Evolutionary conservation across 1,284 basidiomycete species (phyloP).

Genomic region (Trichosporon faecale): DNA sequence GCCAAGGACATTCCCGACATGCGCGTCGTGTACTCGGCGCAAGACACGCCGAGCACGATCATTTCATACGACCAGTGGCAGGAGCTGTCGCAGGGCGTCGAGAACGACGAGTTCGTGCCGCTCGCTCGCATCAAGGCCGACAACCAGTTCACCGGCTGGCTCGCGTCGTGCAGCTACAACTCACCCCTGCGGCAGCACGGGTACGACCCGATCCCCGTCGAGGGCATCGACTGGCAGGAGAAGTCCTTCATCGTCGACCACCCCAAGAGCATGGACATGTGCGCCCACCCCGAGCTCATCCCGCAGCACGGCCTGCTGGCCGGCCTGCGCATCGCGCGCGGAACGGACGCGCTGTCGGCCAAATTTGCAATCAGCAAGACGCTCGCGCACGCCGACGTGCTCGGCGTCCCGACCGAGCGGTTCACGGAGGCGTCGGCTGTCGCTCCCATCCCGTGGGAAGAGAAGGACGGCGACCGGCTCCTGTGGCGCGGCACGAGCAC

Average conservation of each 20-base stretch:
- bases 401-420: constrained; percentile 50
- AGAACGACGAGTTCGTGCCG: constrained; percentile 45
- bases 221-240: constrained; percentile 37
- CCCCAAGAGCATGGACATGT: constrained; percentile 38
- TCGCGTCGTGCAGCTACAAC: not conserved
- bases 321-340: constrained; percentile 16
- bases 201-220: not conserved
- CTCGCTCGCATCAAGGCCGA: not conserved
- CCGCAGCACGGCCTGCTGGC: constrained; percentile 40
- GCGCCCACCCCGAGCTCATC: constrained; percentile 40
- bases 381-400: constrained; percentile 42
- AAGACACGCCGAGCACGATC: constrained; percentile 55
- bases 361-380: constrained; percentile 49
- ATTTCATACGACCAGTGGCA: constrained; percentile 54
- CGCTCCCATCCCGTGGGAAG: constrained; percentile 35
- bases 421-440: constrained; percentile 23
- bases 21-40: constrained; percentile 40
- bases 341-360: constrained; percentile 36
- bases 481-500: constrained; percentile 51
- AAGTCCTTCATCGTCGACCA: constrained; percentile 46
- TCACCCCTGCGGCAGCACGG: not conserved
- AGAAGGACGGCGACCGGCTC: constrained; percentile 33
- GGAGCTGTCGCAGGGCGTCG: constrained; percentile 53
- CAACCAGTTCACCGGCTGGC: not conserved
- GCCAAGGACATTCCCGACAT: constrained; percentile 43